These are phyloP conservation scores for Salix koriyanagi DNA, from an alignment of 345 rosid genomes.

Conservation along the genomic window DNA sequence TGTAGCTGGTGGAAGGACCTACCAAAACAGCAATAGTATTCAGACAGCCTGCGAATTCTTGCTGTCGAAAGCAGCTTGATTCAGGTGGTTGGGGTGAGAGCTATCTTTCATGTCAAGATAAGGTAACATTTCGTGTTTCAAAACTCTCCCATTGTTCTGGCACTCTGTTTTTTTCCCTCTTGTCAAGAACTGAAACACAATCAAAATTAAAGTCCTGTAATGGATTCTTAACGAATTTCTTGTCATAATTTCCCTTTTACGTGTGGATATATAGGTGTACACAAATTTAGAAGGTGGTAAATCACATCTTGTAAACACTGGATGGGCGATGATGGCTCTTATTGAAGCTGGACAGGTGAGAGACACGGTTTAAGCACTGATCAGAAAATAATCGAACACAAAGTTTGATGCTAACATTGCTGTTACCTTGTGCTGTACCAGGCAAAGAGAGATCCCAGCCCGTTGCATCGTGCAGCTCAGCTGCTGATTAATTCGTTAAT, in stretches of 20 bases:
- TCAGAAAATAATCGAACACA: no score
- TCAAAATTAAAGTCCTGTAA: no score
- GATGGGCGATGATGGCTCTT: constrained; percentile 52
- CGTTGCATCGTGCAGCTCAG: constrained; percentile 18
- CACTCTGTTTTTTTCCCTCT: no score
- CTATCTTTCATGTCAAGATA: constrained; percentile 55
- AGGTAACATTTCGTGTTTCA: constrained; percentile 20
- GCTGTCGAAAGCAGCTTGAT: constrained; percentile 46
- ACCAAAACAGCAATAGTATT: constrained; percentile 29
- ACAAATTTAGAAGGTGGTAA: constrained; percentile 31
- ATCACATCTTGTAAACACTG: constrained; percentile 41
- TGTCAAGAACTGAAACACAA: no score
- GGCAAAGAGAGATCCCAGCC: constrained; percentile 10
- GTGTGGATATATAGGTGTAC: constrained; percentile 28
- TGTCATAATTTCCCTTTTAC: no score
- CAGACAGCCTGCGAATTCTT: constrained; percentile 56
- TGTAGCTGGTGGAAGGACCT: constrained; percentile 41
- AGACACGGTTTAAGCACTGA: no score
- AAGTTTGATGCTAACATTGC: no score
- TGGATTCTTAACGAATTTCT: no score
- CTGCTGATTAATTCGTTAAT: constrained; percentile 17
- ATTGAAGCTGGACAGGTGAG: constrained; percentile 50
- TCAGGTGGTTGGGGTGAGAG: constrained; percentile 82
- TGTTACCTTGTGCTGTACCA: background rate
- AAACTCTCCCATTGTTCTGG: background rate